Evolutionary conservation across 1,284 basidiomycete genomes (phyloP).

Genomic region (Ceratobasidium sp.): DNA sequence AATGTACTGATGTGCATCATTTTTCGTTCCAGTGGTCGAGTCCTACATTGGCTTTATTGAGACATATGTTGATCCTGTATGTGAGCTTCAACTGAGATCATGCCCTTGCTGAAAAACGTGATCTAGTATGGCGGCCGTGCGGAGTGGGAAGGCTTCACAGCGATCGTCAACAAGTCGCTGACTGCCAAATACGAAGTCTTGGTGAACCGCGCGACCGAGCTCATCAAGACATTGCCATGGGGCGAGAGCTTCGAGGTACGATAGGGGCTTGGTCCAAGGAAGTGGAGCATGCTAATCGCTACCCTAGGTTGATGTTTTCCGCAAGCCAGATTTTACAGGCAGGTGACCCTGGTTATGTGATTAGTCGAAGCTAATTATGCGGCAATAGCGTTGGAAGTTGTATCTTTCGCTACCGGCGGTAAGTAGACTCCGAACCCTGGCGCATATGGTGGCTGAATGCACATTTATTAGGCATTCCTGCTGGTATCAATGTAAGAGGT

Average conservation of each 20-base stretch:
- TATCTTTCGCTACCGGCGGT: conserved; percentile 83
- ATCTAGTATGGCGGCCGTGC: conserved; percentile 55
- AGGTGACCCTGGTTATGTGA: conserved; percentile 42
- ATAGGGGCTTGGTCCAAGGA: conserved; percentile 43
- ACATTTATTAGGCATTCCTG: conserved; percentile 68
- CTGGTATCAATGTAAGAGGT: conserved; percentile 71
- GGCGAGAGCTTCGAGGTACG: conserved; percentile 82
- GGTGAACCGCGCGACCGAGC: conserved; percentile 73
- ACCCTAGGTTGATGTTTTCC: conserved; percentile 74
- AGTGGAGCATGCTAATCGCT: not conserved
- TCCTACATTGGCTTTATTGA: conserved; percentile 76
- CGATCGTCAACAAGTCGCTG: conserved; percentile 82
- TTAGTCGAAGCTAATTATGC: conserved; percentile 40
- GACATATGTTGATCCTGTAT: conserved; percentile 83
- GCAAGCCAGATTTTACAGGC: conserved; percentile 84
- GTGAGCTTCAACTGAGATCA: conserved; percentile 45
- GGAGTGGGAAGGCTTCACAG: conserved; percentile 91
- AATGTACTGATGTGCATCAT: not conserved
- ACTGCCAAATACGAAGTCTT: conserved; percentile 81
- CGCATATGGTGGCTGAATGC: not conserved
- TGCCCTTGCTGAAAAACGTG: not conserved
- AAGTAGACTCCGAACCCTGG: conserved; percentile 41
- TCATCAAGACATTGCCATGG: conserved; percentile 85
- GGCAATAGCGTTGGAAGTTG: conserved; percentile 64
- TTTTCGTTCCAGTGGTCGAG: conserved; percentile 68